These are phyloP conservation scores for Colletotrichum limetticola DNA, from an alignment of 2,329 filamentous ascomycete species.

Conservation along the genomic window DNA sequence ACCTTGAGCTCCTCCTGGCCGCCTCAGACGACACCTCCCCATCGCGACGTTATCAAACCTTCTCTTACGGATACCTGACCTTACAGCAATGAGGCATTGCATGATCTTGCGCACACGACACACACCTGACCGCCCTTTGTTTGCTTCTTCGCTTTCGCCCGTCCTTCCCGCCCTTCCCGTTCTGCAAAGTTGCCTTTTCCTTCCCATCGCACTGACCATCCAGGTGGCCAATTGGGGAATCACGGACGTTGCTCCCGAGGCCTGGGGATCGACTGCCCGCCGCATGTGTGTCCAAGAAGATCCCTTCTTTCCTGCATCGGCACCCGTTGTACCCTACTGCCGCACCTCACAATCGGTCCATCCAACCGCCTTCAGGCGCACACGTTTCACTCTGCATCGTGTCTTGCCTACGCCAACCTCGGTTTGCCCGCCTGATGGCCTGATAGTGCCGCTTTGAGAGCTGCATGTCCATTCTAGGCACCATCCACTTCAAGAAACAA, in stretches of 20 bases:
- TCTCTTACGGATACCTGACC: not conserved
- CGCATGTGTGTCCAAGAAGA: constrained; percentile 10
- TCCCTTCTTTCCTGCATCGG: constrained; percentile 19
- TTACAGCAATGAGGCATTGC: not conserved
- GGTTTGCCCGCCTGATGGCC: not conserved
- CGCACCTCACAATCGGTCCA: not conserved
- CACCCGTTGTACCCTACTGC: not conserved
- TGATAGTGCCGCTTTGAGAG: not conserved
- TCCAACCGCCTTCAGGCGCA: not conserved
- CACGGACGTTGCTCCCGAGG: constrained; percentile 4
- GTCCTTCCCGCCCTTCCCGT: not conserved
- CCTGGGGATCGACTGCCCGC: not conserved
- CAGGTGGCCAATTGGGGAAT: constrained; percentile 27
- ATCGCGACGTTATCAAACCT: not conserved
- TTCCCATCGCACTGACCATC: not conserved
- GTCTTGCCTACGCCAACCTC: not conserved
- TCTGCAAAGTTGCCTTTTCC: not conserved
- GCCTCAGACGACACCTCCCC: constrained; percentile 10
- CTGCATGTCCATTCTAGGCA: not conserved
- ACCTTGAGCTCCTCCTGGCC: not conserved
- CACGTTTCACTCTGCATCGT: not conserved
- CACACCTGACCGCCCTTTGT: constrained; percentile 6
- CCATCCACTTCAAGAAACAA: not conserved
- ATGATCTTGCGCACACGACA: not conserved
- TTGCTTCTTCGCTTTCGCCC: not conserved